phyloP scores from a whole-genome alignment of 73 alveolate genomes.

The Symbiodinium natans region DNA sequence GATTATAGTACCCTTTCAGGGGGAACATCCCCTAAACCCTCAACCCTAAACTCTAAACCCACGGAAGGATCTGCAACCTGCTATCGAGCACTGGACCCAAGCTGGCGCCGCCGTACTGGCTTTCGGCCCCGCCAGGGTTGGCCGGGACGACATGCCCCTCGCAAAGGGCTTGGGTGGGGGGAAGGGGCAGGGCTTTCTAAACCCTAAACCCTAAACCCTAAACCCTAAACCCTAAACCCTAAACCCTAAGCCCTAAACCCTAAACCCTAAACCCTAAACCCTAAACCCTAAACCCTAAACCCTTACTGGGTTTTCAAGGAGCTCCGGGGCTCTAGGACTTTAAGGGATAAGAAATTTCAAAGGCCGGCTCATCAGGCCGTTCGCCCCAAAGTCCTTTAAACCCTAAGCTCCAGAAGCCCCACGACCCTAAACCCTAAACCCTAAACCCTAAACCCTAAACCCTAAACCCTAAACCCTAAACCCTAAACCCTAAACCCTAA shows the following conservation, averaged over 20 bases:
- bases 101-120: constrained; percentile 41
- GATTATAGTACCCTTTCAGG: too few species aligned
- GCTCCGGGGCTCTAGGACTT: background rate
- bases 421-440: background rate
- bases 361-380: too few species aligned
- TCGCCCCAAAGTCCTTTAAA: background rate
- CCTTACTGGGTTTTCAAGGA: too few species aligned
- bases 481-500: background rate
- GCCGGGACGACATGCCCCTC: constrained; percentile 63
- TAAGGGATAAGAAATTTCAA: too few species aligned
- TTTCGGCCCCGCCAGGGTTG: constrained; percentile 62
- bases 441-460: background rate
- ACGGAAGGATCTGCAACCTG: constrained; percentile 62
- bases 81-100: constrained; percentile 70
- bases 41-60: too few species aligned
- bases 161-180: background rate
- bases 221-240: background rate
- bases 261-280: background rate
- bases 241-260: background rate
- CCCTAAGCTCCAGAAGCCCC: background rate
- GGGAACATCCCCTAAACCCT: too few species aligned
- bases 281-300: background rate
- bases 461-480: background rate
- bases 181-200: background rate
- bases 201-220: background rate